Evolutionary conservation across 345 rosid species (phyloP), one percentile per base, ranked within the genome.

Genomic region (Pelargonium nanum): DNA sequence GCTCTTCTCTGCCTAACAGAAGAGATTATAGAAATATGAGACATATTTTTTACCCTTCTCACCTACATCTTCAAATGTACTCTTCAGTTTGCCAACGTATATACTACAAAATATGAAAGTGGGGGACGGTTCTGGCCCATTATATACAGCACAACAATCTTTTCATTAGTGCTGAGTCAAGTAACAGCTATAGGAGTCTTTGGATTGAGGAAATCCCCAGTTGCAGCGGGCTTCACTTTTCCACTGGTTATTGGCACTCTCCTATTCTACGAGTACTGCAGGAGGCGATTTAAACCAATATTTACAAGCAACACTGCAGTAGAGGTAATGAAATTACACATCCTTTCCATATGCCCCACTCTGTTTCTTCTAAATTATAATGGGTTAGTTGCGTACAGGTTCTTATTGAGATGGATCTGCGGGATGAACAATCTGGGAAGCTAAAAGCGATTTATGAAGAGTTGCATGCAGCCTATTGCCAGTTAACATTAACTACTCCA

Each of bases 91-190:
- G 74, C 89, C 66, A 85, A 89, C 34, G 99, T 89, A 7, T 93
- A 93, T 52, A 56, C 79, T 8, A 26, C 75, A 50, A 87, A 74
- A 61, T 89, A 89, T 60, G 92, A 93, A 75, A 82, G 85, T 22
- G 86, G 95, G 57, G 99, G 99, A 62, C 85, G 61, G 28, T 85
- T 78, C 61, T 89, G 99, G 99, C 97, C 97, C 40, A 58, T 91
- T 24, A 81, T 76, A 50, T 96, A 93, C 74, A 93, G 80, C 74
- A 78, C 96, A n/a, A 83, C 85, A 52, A 80, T 93, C 77, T 86
- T 88, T 76, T 85, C 97, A 12, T 71, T 89, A 71, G 84, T 89
- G 65, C 75, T 93, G 78, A 80, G 84, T 0, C 99, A 93, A 75
- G 56, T 85, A 26, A 93, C 84, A 63, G 96, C 96, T 26, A 73